A percentile compares a stretch with the other conserved stretches of the same genome.
Evolutionary conservation across 345 rosid genomes (phyloP).

Genomic region (Bruguiera gymnorhiza): DNA sequence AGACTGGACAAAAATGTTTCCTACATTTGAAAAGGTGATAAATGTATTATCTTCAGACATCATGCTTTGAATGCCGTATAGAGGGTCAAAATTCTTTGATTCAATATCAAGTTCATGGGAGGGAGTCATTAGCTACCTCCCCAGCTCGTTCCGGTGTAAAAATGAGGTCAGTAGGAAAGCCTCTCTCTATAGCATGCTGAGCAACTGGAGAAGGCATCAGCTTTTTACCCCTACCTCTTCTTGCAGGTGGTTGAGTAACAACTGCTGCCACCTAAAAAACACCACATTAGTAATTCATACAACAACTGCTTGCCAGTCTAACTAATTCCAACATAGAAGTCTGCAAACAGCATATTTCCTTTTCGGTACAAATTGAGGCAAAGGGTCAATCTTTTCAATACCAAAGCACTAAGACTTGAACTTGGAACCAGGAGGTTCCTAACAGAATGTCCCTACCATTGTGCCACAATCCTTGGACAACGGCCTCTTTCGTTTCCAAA

Average conservation of each 20-base stretch:
- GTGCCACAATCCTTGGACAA: too few species aligned
- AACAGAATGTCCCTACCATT: too few species aligned
- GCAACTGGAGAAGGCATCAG: slow-evolving; percentile 81
- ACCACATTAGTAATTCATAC: neutral
- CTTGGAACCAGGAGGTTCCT: too few species aligned
- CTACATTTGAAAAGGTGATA: slow-evolving; percentile 34
- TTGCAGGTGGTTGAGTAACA: slow-evolving; percentile 85
- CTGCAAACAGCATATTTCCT: neutral
- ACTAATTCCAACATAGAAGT: too few species aligned
- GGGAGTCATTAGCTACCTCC: slow-evolving; percentile 49
- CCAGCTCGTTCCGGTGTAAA: slow-evolving; percentile 83
- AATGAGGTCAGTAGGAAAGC: slow-evolving; percentile 73
- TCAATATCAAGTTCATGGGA: neutral
- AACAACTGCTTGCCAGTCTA: too few species aligned
- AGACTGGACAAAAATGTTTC: slow-evolving; percentile 60
- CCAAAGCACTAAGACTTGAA: too few species aligned
- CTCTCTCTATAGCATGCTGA: slow-evolving; percentile 69
- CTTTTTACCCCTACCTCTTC: slow-evolving; percentile 78
- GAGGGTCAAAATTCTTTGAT: neutral
- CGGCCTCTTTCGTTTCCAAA: too few species aligned
- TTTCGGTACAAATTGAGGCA: too few species aligned
- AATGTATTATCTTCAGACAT: neutral
- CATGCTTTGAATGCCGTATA: neutral
- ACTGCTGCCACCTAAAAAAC: slow-evolving; percentile 75
- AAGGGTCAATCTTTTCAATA: too few species aligned